phyloP scores from a whole-genome alignment of 202 grass and related monocot species.

The Sporobolus alterniflorus region DNA sequence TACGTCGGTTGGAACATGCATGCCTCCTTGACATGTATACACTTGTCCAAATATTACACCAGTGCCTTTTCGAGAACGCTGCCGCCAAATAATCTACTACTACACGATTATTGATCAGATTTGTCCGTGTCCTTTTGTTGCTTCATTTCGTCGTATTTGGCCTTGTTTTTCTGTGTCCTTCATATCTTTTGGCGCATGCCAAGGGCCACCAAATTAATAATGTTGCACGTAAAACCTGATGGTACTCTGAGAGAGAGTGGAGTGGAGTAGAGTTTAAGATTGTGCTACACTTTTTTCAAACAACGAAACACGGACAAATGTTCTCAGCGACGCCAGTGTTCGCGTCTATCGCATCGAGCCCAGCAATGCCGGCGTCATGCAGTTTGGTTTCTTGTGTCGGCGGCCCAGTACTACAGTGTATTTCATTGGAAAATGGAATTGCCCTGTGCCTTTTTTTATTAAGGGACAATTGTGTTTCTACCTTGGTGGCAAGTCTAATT shows the following conservation, averaged over 20 bases:
- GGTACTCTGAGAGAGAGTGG: background rate
- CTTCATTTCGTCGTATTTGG: conserved; percentile 27
- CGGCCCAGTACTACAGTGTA: background rate
- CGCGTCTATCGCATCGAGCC: conserved; percentile 31
- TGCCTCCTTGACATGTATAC: background rate
- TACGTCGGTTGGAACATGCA: background rate
- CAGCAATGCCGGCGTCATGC: background rate
- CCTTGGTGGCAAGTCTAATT: too few species aligned
- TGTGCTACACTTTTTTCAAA: conserved; percentile 21
- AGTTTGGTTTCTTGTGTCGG: background rate
- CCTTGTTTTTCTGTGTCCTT: background rate
- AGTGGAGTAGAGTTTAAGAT: background rate
- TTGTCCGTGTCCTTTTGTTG: background rate
- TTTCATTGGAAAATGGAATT: too few species aligned
- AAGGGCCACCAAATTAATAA: background rate
- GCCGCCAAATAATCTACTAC: background rate
- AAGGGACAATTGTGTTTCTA: too few species aligned
- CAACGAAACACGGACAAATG: conserved; percentile 32
- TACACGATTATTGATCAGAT: background rate
- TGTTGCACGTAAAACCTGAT: background rate
- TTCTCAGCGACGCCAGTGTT: conserved; percentile 21
- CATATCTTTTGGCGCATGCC: background rate
- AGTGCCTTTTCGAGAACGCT: background rate
- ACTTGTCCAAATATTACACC: background rate
- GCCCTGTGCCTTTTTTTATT: too few species aligned